Conservation (phyloP, 495 filamentous ascomycete species). For the Hyaloscypha variabilis region DNA sequence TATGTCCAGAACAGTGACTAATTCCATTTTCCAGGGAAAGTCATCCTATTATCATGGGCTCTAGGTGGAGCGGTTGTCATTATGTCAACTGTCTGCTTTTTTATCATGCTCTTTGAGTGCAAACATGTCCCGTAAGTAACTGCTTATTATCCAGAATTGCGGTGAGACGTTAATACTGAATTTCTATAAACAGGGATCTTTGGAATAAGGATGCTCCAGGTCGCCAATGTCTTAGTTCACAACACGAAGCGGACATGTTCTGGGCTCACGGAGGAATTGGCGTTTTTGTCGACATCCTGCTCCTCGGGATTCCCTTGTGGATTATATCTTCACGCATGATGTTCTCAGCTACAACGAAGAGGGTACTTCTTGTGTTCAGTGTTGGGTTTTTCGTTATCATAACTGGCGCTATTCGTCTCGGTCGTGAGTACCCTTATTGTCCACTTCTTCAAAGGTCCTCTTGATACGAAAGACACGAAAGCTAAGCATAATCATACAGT, state of each 20-base stretch:
- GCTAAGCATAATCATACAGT: not conserved
- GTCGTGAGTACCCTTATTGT: not conserved
- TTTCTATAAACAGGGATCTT: constrained; percentile 8
- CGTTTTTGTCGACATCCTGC: constrained; percentile 32
- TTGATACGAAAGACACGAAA: too few species aligned
- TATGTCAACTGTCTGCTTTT: constrained; percentile 15
- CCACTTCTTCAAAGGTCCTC: not conserved
- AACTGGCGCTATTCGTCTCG: constrained; percentile 34
- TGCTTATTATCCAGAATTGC: too few species aligned
- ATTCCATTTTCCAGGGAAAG: constrained; percentile 1
- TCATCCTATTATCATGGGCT: not conserved
- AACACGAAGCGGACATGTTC: constrained; percentile 32
- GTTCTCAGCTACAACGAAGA: constrained; percentile 31
- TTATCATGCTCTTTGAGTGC: constrained; percentile 22
- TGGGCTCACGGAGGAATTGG: constrained; percentile 30
- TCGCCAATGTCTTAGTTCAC: constrained; percentile 27
- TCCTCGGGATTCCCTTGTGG: constrained; percentile 38
- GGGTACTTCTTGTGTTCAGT: constrained; percentile 36
- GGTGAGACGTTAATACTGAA: not conserved
- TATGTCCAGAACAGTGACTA: too few species aligned
- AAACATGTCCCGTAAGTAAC: not conserved
- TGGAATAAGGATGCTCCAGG: constrained; percentile 10
- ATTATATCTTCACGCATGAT: constrained; percentile 38
- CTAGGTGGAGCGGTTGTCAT: not conserved
- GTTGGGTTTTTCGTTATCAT: constrained; percentile 35